phyloP scores from a whole-genome alignment of 108 stramenopile genomes.

The Cyclostephanos tholiformis region DNA sequence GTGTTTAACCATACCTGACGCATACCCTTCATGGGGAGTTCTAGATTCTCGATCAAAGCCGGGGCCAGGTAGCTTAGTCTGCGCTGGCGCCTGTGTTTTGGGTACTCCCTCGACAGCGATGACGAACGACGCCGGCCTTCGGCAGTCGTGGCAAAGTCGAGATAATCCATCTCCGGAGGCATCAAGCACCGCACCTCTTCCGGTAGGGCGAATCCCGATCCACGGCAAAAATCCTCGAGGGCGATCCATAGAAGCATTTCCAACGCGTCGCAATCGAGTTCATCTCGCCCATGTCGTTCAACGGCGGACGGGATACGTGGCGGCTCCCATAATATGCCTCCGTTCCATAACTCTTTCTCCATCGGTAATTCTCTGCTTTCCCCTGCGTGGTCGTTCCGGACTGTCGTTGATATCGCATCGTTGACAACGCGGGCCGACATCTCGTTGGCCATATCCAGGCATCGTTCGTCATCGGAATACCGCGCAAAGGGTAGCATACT shows the following conservation, averaged over 20 bases:
- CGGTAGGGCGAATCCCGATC: constrained; percentile 46
- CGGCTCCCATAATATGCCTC: constrained; percentile 50
- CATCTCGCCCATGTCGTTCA: constrained; percentile 14
- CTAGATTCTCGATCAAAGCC: constrained; percentile 47
- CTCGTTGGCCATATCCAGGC: constrained; percentile 32
- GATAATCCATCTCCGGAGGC: constrained; percentile 52
- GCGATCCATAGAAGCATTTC: constrained; percentile 70
- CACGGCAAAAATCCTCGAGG: constrained; percentile 54
- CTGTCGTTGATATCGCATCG: background rate
- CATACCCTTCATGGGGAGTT: constrained; percentile 50
- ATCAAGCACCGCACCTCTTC: constrained; percentile 55
- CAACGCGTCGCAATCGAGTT: constrained; percentile 51
- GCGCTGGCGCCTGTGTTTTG: constrained; percentile 60
- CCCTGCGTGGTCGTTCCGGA: background rate
- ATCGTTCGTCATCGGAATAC: constrained; percentile 49
- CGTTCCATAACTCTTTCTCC: constrained; percentile 53
- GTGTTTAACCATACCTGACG: constrained; percentile 57
- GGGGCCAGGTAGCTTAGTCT: constrained; percentile 69
- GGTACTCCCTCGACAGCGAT: constrained; percentile 52
- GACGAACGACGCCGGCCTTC: background rate
- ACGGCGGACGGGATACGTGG: constrained; percentile 13
- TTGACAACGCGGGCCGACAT: background rate
- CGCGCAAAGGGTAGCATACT: constrained; percentile 63
- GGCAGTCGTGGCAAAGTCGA: constrained; percentile 22
- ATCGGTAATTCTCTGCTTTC: constrained; percentile 34